A percentile compares a stretch with the other conserved stretches of the same genome.
phyloP scores from a whole-genome alignment of 345 rosid species.

The Corymbia maculata region DNA sequence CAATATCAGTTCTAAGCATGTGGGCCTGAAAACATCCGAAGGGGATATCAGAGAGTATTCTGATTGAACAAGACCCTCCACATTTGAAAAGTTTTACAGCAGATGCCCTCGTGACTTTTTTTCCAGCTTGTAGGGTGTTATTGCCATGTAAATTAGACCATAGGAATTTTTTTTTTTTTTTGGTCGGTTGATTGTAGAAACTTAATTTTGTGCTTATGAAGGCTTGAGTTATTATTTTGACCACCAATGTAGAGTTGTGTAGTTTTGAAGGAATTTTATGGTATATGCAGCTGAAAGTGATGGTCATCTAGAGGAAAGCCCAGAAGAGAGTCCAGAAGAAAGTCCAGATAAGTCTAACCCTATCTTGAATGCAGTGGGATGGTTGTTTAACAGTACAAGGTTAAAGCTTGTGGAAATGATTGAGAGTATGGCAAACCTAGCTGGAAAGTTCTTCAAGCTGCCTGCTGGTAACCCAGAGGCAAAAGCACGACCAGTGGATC shows the following conservation, averaged over 20 bases:
- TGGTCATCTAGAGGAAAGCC: slow-evolving; percentile 14
- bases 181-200: too few relatives aligned
- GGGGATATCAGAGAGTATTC: not conserved
- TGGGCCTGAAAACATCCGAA: not conserved
- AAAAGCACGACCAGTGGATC: not conserved
- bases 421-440: slow-evolving; percentile 34
- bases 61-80: not conserved
- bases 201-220: not conserved
- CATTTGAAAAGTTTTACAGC: not conserved
- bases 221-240: not conserved
- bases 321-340: slow-evolving; percentile 7
- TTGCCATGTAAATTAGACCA: not conserved
- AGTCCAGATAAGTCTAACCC: slow-evolving; percentile 19
- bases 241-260: not conserved
- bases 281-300: slow-evolving; percentile 16
- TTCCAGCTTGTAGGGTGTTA: not conserved
- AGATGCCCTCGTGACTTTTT: not conserved
- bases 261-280: not conserved
- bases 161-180: not conserved
- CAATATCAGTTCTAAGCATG: not conserved
- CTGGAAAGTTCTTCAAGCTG: slow-evolving; percentile 24
- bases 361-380: slow-evolving; percentile 21
- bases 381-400: slow-evolving; percentile 43
- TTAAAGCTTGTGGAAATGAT: slow-evolving; percentile 29
- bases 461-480: slow-evolving; percentile 15